Base-by-base conservation (phyloP, 345 rosid genomes). In the Salix udensis region DNA sequence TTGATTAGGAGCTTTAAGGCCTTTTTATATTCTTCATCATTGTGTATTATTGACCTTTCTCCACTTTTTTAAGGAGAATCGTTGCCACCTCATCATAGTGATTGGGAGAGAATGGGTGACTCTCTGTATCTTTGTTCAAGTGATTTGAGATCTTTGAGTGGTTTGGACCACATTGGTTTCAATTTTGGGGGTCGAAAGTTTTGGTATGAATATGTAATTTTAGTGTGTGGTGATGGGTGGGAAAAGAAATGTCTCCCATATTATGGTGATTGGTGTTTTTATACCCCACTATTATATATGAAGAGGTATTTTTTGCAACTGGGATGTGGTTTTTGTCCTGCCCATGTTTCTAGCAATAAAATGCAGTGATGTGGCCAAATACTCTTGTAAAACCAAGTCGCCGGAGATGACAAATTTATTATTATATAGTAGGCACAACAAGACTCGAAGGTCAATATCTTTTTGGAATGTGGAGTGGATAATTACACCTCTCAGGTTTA, bases 41-140 rank as follows among this genome's bases (percentile, higher is more conserved):
- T 68, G 68, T 72, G 79, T 76, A 58, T 76, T 70, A 58, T 61
- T 65, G 37, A 36, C 16, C 79, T 68, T 81, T 84, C 85, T 82
- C 90, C 89, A 80, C 67, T 82, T 87, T 88, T 88, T 86, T 53
- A 6, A 81, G 92, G 92, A 79, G 92, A 85, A 79, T 79, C 48
- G 74, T 80, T 70, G 65, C 74, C 26, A 72, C 53, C 62, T 68
- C 8, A 5, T 9, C 44, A 46, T 48, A 67, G 74, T 70, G 82
- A 82, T 75, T 64, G 74, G 76, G 84, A 76, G 76, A 77, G 75
- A 73, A 73, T 74, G 79, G 80, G 75, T 52, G 65, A 46, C 16
- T 74, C 82, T 77, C 80, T 83, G 85, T 69, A 79, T 75, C 74
- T 68, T 64, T 78, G 34, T 42, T 69, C 78, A 55, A 26, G 78